Percentiles rank a stretch among this genome's conserved stretches.
phyloP scores from a whole-genome alignment of 1,284 basidiomycete genomes.

The Limonomyces culmigenus region DNA sequence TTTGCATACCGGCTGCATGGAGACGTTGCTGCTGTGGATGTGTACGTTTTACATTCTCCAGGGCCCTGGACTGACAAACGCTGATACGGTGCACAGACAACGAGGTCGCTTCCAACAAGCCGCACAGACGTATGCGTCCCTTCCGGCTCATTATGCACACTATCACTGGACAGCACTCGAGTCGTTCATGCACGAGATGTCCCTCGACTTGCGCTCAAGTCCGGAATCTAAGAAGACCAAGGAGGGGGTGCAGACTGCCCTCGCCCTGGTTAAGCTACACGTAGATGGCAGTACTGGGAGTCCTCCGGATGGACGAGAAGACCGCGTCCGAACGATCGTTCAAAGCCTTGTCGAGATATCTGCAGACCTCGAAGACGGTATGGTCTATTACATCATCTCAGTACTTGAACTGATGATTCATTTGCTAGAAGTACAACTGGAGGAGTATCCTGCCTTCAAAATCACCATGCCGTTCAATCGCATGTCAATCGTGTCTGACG shows the following conservation, averaged over 20 bases:
- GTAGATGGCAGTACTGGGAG: conserved; percentile 34
- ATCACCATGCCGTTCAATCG: not conserved
- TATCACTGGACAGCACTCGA: conserved; percentile 67
- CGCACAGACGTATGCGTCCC: conserved; percentile 50
- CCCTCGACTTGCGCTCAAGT: conserved; percentile 43
- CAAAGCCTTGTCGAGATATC: too few species aligned
- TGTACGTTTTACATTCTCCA: too few species aligned
- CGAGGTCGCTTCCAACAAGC: conserved; percentile 46
- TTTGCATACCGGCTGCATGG: conserved; percentile 75
- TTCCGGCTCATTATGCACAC: conserved; percentile 71
- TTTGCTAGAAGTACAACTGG: too few species aligned
- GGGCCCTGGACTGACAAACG: not conserved
- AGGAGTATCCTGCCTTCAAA: not conserved
- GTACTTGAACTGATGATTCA: too few species aligned
- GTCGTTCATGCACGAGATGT: conserved; percentile 54
- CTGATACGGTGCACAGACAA: conserved; percentile 25
- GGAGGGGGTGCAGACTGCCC: conserved; percentile 59
- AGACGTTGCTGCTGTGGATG: conserved; percentile 70
- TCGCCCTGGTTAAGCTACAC: conserved; percentile 53
- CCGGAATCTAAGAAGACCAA: conserved; percentile 38
- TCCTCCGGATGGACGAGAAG: conserved; percentile 32
- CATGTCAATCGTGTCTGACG: conserved; percentile 6
- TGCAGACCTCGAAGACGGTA: too few species aligned
- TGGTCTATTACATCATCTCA: too few species aligned
- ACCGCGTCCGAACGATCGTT: too few species aligned